These are phyloP conservation scores for Panicum hallii DNA, from an alignment of 202 grass and related monocot species.

Conservation along the genomic window DNA sequence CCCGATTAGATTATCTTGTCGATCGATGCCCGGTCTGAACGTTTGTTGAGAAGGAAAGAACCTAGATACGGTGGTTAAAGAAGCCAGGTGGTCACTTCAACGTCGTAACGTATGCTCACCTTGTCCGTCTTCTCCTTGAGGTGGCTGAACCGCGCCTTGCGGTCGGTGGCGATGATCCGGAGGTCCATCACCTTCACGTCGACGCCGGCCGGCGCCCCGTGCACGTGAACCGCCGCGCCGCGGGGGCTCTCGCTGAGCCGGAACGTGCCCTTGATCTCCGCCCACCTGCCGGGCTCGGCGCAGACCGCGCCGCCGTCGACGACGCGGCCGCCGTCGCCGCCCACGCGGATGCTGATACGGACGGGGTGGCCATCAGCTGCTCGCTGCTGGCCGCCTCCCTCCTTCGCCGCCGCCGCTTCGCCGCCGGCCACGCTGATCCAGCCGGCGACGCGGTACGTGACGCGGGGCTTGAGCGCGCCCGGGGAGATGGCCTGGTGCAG, in stretches of 20 bases:
- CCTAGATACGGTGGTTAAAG: not conserved
- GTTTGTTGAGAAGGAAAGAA: too few relatives aligned
- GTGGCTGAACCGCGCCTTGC: conserved; percentile 36
- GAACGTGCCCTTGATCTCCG: conserved; percentile 59
- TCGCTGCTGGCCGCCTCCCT: too few relatives aligned
- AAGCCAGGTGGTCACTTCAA: not conserved
- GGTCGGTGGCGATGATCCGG: conserved; percentile 34
- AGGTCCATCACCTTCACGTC: conserved; percentile 61
- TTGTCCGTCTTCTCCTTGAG: conserved; percentile 54
- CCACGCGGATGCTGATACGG: conserved; percentile 49
- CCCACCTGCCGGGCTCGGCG: conserved; percentile 28
- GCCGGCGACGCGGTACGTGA: conserved; percentile 43
- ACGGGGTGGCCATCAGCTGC: conserved; percentile 23
- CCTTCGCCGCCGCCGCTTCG: not conserved
- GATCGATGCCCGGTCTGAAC: too few relatives aligned
- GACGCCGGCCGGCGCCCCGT: conserved; percentile 44
- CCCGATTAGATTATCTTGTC: too few relatives aligned
- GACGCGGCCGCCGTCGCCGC: conserved; percentile 8
- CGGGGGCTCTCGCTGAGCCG: conserved; percentile 25
- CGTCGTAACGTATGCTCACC: conserved; percentile 5
- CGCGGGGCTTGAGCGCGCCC: conserved; percentile 32
- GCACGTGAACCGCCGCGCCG: conserved; percentile 39
- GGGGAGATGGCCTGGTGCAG: conserved; percentile 34
- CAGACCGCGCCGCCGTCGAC: conserved; percentile 48
- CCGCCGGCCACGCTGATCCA: conserved; percentile 18